Base-by-base conservation (phyloP, 257 asterid species). In the Catharanthus roseus region DNA sequence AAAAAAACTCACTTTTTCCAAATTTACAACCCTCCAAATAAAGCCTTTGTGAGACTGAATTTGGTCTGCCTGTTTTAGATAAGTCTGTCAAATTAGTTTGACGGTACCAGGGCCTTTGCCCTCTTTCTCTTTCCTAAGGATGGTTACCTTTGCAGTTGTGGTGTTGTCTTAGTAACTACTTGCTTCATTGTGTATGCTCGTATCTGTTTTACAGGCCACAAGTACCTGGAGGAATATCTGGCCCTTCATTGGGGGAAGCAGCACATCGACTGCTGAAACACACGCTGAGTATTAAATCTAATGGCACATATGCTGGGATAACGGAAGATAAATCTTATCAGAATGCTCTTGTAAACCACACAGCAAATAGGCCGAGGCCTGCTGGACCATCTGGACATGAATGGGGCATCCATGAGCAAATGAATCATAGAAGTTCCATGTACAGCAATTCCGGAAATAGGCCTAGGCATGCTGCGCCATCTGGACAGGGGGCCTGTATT, bases 251-350 rank as follows among this genome's bases (percentile, higher is more conserved):
- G 82, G 97, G 97, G 60, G 96, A 87, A 83, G 97, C 99, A 63
- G 99, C 99, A 45, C 87, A 87, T 75, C 96, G 97, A 44, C 86
- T 95, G 78, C 86, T 95, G 75, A 88, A 86, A 68, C 85, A 86
- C 78, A 79, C 90, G 33, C 78, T 95, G 80, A 91, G 85, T 74
- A 71, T 85, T n/a, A 89, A 85, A 78, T 16, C 85, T 16, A 74
- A 58, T 62, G 70, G 73, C 26, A 68, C 63, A 24, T 71, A 67
- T 51, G 51, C 62, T 26, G 73, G 68, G 51, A 51, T 70, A n/a
- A 60, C 85, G 64, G 86, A 80, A 33, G 86, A 75, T 34, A 72
- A 51, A 44, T 74, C 74, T 76, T 53, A 82, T 70, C 83, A 50
- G 53, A 66, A 77, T 72, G 68, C 70, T 75, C 86, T 67, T 15